phyloP scores from a whole-genome alignment of 1,139 yeast species.

The Taphrina communis region DNA sequence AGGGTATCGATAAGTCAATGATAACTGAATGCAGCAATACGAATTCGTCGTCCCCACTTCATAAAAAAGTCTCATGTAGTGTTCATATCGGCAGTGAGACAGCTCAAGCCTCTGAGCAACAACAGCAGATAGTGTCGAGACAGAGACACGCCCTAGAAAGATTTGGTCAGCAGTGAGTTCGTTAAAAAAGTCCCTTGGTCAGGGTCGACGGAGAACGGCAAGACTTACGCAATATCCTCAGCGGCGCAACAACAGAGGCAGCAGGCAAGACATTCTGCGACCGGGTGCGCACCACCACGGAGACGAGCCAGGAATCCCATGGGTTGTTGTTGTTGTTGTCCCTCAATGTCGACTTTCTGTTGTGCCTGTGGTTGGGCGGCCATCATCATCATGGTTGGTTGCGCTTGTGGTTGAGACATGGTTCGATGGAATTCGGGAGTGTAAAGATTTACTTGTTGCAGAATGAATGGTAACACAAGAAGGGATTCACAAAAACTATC shows the following conservation, averaged over 20 bases:
- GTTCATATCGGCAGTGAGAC: not conserved
- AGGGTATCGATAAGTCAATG: no score
- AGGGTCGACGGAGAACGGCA: not conserved
- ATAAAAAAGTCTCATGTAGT: not conserved
- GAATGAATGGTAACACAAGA: no score
- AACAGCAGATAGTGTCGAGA: conserved; percentile 22
- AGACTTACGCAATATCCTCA: conserved; percentile 22
- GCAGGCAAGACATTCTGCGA: conserved; percentile 22
- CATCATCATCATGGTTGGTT: conserved; percentile 28
- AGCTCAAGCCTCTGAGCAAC: conserved; percentile 18
- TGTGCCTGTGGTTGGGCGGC: conserved; percentile 28
- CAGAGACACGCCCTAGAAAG: conserved; percentile 17
- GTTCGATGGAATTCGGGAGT: not conserved
- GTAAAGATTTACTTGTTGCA: no score
- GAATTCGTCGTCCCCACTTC: not conserved
- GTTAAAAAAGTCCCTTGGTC: no score
- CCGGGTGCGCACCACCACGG: conserved; percentile 27
- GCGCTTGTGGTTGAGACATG: conserved; percentile 30
- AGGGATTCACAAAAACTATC: no score
- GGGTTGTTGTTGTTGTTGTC: conserved; percentile 10
- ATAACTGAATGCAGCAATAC: no score
- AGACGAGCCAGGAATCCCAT: conserved; percentile 26
- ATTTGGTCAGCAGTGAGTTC: not conserved
- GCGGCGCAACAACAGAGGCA: conserved; percentile 28
- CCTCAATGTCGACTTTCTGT: not conserved